These are phyloP conservation scores for Marsdenia floribunda DNA, from an alignment of 257 asterid species.

Conservation along the genomic window DNA sequence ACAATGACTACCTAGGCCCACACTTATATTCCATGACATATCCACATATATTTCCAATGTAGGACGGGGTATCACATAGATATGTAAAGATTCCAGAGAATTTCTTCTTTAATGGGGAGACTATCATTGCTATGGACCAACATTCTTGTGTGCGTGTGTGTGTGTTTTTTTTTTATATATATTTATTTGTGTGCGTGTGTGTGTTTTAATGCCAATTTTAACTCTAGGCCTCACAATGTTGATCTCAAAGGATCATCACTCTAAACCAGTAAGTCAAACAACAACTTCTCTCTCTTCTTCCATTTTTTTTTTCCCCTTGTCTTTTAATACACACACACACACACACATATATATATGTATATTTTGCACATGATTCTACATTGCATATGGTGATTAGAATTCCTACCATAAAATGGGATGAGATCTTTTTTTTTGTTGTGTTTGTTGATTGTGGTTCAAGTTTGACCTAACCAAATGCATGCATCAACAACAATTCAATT, in stretches of 20 bases:
- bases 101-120: not conserved
- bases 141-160: not conserved
- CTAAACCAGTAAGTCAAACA: constrained; percentile 7
- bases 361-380: not conserved
- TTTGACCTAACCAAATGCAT: not conserved
- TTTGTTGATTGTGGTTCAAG: not conserved
- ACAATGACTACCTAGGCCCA: no score
- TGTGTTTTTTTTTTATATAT: no score
- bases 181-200: no score
- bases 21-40: no score
- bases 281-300: no score
- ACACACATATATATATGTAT: no score
- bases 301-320: no score
- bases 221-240: constrained; percentile 3
- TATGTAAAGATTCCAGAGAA: not conserved
- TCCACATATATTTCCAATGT: no score
- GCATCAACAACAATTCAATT: not conserved
- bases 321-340: no score
- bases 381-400: not conserved
- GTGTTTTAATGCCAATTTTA: not conserved
- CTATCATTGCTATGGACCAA: constrained; percentile 4
- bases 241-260: not conserved
- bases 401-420: constrained; percentile 3
- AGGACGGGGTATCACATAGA: no score
- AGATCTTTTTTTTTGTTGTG: not conserved